Evolutionary conservation across 257 asterid genomes (phyloP).

Genomic region (Ophiorrhiza pumila): DNA sequence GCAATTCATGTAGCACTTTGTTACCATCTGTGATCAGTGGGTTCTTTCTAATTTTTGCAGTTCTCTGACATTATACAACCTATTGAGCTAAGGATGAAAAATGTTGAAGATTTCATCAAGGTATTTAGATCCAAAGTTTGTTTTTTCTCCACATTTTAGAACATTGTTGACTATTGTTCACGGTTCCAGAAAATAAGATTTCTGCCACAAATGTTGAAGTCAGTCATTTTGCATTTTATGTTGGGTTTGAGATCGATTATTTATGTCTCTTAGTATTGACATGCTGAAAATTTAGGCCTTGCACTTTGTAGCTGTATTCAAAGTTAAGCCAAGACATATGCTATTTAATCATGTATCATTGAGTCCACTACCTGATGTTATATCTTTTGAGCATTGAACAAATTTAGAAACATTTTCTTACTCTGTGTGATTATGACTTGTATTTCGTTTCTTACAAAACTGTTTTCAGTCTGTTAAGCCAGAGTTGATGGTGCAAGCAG

Average conservation of each 20-base stretch:
- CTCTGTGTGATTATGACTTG: constrained; percentile 22
- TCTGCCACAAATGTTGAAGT: neutral
- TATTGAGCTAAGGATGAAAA: constrained; percentile 57
- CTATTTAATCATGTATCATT: neutral
- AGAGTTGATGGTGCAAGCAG: constrained; percentile 69
- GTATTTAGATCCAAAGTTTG: constrained; percentile 23
- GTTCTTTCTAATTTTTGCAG: constrained; percentile 42
- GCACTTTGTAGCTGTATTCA: neutral
- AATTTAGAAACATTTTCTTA: constrained; percentile 3
- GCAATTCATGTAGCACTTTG: neutral
- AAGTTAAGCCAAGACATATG: neutral
- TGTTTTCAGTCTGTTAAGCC: constrained; percentile 65
- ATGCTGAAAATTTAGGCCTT: neutral
- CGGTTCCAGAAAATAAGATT: neutral
- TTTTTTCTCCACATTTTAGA: neutral
- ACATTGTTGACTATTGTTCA: neutral
- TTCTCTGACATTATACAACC: constrained; percentile 68
- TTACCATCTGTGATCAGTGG: neutral
- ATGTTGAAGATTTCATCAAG: constrained; percentile 75
- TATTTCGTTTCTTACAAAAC: neutral
- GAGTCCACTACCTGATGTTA: neutral
- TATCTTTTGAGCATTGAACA: neutral
- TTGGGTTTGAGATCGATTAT: neutral
- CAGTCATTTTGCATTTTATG: neutral
- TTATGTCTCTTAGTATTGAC: neutral